Evolutionary conservation across 2,329 filamentous ascomycete genomes (phyloP).

Genomic region (Malbranchea zuffiana): DNA sequence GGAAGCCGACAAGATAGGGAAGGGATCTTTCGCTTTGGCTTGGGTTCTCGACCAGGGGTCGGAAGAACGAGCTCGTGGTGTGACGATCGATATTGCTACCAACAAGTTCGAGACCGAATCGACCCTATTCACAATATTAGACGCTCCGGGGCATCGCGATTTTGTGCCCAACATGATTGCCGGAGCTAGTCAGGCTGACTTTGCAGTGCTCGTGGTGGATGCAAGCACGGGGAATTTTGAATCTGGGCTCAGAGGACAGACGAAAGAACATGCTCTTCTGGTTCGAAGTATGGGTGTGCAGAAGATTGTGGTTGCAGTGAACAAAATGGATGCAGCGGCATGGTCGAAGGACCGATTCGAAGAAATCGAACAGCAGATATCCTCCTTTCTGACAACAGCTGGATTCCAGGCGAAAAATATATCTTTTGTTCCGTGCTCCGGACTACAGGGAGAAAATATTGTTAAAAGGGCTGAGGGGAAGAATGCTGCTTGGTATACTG

Average conservation of each 20-base stretch:
- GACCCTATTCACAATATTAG: slow-evolving; percentile 83
- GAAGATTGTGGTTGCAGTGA: slow-evolving; percentile 77
- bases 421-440: slow-evolving; percentile 80
- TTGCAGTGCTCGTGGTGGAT: slow-evolving; percentile 89
- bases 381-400: slow-evolving; percentile 67
- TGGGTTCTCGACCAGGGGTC: slow-evolving; percentile 92
- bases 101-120: slow-evolving; percentile 86
- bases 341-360: slow-evolving; percentile 79
- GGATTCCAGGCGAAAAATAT: slow-evolving; percentile 75
- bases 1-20: slow-evolving; percentile 84
- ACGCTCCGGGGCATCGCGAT: slow-evolving; percentile 87
- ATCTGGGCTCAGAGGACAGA: slow-evolving; percentile 85
- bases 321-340: slow-evolving; percentile 79
- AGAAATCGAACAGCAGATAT: slow-evolving; percentile 73
- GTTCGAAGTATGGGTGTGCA: slow-evolving; percentile 85
- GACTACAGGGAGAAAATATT: slow-evolving; percentile 80
- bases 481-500: slow-evolving; percentile 65
- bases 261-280: slow-evolving; percentile 81
- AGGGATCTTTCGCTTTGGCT: slow-evolving; percentile 88
- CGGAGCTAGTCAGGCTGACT: slow-evolving; percentile 88
- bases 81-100: slow-evolving; percentile 93
- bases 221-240: slow-evolving; percentile 85
- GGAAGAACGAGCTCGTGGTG: slow-evolving; percentile 78
- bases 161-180: slow-evolving; percentile 99
- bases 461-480: slow-evolving; percentile 37